These are phyloP conservation scores for Bodo saltans DNA, from an alignment of 78 protist species.

Conservation along the genomic window DNA sequence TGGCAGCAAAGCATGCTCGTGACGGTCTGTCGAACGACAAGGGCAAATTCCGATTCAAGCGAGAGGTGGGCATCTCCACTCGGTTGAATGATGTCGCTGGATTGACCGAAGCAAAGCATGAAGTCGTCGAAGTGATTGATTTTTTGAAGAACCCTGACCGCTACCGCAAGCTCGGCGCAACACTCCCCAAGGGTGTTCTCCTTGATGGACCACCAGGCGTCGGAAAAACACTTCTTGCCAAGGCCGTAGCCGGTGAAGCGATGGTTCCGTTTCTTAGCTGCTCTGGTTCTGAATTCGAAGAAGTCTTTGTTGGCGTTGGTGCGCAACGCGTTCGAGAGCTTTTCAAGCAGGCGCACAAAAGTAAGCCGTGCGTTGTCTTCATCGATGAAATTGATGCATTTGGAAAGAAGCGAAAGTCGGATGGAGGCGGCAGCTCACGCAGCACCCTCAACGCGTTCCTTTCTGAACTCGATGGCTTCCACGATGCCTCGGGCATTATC, in stretches of 20 bases:
- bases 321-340: constrained; percentile 81
- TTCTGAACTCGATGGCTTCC: constrained; percentile 61
- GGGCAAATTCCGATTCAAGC: neutral
- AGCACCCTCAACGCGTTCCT: constrained; percentile 66
- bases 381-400: constrained; percentile 93
- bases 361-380: constrained; percentile 82
- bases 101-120: constrained; percentile 46
- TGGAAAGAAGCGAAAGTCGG: constrained; percentile 49
- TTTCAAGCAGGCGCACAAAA: constrained; percentile 60
- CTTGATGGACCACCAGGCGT: constrained; percentile 84
- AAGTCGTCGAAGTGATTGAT: constrained; percentile 73
- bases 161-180: constrained; percentile 81
- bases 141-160: constrained; percentile 72
- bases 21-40: neutral
- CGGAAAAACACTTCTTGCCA: constrained; percentile 92
- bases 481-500: constrained; percentile 58
- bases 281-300: constrained; percentile 74
- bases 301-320: constrained; percentile 93
- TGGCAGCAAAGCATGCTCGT: neutral
- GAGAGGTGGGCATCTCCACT: neutral
- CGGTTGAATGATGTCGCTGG: constrained; percentile 30
- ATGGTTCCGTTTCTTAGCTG: constrained; percentile 77
- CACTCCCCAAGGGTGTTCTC: constrained; percentile 77
- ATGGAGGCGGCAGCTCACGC: neutral
- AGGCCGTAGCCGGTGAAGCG: constrained; percentile 91